phyloP scores from a whole-genome alignment of 1,284 basidiomycete species.

The Cryptococcus sp. region DNA sequence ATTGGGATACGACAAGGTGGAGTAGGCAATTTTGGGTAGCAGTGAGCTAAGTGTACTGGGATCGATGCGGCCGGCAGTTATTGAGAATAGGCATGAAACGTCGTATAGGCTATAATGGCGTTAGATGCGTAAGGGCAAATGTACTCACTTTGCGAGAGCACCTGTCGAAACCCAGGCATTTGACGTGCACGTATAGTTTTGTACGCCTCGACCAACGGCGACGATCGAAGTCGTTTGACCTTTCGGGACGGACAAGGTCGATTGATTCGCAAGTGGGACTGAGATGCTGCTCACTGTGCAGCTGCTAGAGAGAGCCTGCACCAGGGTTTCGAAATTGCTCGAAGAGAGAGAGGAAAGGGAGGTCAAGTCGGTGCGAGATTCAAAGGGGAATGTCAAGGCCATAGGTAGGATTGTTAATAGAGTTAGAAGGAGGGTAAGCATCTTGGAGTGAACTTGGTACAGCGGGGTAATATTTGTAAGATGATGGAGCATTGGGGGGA shows the following conservation, averaged over 20 bases:
- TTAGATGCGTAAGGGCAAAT: constrained; percentile 6
- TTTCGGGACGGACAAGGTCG: constrained; percentile 13
- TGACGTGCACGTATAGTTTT: constrained; percentile 42
- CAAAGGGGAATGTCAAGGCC: background rate
- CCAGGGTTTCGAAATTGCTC: background rate
- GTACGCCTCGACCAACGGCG: constrained; percentile 33
- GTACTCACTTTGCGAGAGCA: constrained; percentile 39
- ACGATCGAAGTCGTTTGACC: constrained; percentile 19
- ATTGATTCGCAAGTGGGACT: constrained; percentile 6
- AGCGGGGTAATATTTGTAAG: no score
- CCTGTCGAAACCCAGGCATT: constrained; percentile 34
- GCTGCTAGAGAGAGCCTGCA: background rate
- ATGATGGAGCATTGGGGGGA: background rate
- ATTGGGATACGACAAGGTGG: constrained; percentile 24
- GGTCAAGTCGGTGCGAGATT: background rate
- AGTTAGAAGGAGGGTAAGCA: background rate
- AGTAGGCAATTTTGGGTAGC: constrained; percentile 25
- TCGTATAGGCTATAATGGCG: constrained; percentile 57
- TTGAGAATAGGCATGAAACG: constrained; percentile 59
- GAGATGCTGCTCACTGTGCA: constrained; percentile 8
- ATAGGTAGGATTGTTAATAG: background rate
- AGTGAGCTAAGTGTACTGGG: constrained; percentile 8
- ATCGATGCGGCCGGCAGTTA: constrained; percentile 49
- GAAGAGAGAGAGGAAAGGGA: constrained; percentile 1
- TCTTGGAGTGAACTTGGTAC: background rate